Percentiles rank a stretch among this genome's conserved stretches.
Conservation (phyloP, 1,139 yeast species). For the Suhomyces yuchorum region DNA sequence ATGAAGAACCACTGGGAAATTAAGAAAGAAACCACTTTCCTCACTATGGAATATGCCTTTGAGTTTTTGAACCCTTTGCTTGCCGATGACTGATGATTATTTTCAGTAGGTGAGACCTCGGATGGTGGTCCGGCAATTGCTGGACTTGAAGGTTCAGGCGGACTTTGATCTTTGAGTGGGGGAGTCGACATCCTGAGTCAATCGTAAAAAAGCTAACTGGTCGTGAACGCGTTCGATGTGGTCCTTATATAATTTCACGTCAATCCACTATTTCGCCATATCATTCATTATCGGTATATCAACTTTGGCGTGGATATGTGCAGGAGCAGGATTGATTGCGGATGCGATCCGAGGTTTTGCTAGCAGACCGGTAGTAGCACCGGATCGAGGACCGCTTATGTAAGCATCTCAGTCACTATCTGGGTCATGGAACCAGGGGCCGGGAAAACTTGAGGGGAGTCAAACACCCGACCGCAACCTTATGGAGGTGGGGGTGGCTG, state of each 20-base stretch:
- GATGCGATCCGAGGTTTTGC: slow-evolving; percentile 3
- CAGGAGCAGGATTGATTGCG: neutral
- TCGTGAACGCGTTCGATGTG: neutral
- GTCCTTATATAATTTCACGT: neutral
- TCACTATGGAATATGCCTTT: neutral
- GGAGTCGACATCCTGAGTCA: neutral
- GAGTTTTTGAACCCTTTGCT: neutral
- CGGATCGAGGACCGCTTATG: neutral
- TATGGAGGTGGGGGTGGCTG: neutral
- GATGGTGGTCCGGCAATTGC: neutral
- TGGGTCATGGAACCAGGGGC: neutral
- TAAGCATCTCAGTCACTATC: neutral
- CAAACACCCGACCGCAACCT: neutral
- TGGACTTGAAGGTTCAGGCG: neutral
- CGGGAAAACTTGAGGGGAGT: neutral
- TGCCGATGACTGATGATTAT: neutral
- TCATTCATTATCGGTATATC: neutral
- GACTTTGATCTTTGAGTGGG: neutral
- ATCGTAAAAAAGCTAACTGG: neutral
- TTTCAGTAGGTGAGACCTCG: neutral
- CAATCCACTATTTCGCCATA: slow-evolving; percentile 2
- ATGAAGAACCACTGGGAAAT: slow-evolving; percentile 72
- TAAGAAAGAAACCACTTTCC: slow-evolving; percentile 27
- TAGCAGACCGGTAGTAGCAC: neutral
- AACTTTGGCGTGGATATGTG: neutral